Base-by-base conservation (phyloP, 352 stramenopile genomes). In the Phytophthora hibernalis region DNA sequence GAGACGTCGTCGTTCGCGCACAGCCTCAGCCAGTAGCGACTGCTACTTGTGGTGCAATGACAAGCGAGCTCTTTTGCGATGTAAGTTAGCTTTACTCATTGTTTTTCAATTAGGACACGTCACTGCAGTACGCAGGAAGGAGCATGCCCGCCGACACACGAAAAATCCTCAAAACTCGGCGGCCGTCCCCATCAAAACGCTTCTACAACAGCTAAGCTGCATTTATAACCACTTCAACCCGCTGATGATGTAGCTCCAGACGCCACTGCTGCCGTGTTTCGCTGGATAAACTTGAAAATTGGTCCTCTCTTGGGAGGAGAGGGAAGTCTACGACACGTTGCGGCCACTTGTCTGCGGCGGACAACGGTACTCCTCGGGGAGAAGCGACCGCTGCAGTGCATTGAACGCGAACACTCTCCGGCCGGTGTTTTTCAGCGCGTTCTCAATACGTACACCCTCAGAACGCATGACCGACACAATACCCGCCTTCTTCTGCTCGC, bases 331-430 rank as follows among this genome's bases (percentile, higher is more conserved):
- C 53, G 88, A 96, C 54, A 94, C 77, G 61, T 92, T 93, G 63
- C 82, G 82, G 20, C 87, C 87, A 47, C 78, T 86, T 16, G 82
- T 93, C 70, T 93, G 85, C 30, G 82, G 79, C 13, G 87, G 87
- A 79, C 87, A 95, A 26, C 85, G 78, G 59, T 96, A 96, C 58
- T 94, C 86, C 54, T 94, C 86, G 1, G 88, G 88, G 11, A 96
- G 72, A 33, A 94, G 63, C 40, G 85, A 93, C 10, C 86, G 82
- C 66, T 96, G 88, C 56, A 96, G 72, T 12, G 84, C 85, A 54
- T 96, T 96, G 71, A 96, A 96, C 15, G 88, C 88, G 64, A 95
- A 96, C 44, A 95, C 80, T 38, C 85, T 82, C 9, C 85, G 70
- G 0, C 88, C 88, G 1, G 86, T 95, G 67, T 96, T 96, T 65